Percentiles rank a stretch among this genome's conserved stretches.
These are phyloP conservation scores for Novymonas esmeraldas DNA, from an alignment of 208 protist species.

Conservation along the genomic window DNA sequence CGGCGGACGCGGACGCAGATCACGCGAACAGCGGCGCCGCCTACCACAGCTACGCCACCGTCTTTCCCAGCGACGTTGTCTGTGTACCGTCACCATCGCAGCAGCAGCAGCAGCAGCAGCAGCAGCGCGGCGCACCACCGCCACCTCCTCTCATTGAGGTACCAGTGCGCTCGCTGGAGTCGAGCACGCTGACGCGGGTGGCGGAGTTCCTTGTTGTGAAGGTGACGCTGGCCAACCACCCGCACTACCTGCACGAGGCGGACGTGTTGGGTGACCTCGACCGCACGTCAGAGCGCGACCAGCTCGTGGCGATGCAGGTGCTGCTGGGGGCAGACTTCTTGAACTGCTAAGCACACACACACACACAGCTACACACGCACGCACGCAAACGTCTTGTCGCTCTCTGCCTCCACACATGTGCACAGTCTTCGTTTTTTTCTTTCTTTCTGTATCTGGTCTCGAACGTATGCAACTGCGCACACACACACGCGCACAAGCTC, in stretches of 20 bases:
- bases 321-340: slow-evolving; percentile 52
- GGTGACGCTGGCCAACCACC: slow-evolving; percentile 26
- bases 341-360: slow-evolving; percentile 26
- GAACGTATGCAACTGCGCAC: too few species aligned
- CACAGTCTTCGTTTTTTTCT: too few species aligned
- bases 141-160: slow-evolving; percentile 27
- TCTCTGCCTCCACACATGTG: too few species aligned
- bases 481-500: too few species aligned
- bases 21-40: background rate
- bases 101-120: background rate
- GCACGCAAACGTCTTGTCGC: background rate
- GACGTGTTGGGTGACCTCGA: slow-evolving; percentile 44
- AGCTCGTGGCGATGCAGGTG: slow-evolving; percentile 43
- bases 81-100: slow-evolving; percentile 14
- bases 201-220: slow-evolving; percentile 53
- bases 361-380: background rate
- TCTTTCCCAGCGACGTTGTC: slow-evolving; percentile 12
- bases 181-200: slow-evolving; percentile 39
- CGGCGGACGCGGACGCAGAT: background rate
- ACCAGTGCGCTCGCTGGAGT: slow-evolving; percentile 36
- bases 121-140: background rate
- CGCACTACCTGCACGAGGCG: slow-evolving; percentile 23
- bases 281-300: slow-evolving; percentile 27
- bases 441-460: too few species aligned
- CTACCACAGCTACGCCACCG: slow-evolving; percentile 26